Conservation (phyloP, 352 stramenopile species). For the Phytophthora ohioensis region DNA sequence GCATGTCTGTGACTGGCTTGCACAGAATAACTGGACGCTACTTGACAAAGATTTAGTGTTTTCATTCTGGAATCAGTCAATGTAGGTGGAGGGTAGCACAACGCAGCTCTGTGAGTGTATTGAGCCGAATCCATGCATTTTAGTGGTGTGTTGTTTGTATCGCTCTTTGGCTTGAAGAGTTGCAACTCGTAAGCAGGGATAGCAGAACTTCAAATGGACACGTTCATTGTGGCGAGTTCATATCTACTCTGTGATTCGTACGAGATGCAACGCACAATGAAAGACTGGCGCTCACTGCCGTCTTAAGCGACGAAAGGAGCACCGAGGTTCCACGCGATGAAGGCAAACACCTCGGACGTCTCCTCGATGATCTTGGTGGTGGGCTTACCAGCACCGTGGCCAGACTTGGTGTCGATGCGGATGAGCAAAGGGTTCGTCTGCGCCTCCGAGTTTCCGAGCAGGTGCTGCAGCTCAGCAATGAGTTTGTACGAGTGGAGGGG, state of each 20-base stretch:
- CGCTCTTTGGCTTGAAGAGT: neutral
- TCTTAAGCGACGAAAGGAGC: conserved; percentile 56
- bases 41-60: no score
- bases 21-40: no score
- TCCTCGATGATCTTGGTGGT: conserved; percentile 92
- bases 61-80: no score
- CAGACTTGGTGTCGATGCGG: conserved; percentile 91
- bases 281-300: neutral
- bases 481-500: conserved; percentile 93
- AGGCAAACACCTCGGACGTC: conserved; percentile 85
- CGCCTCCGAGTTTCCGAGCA: conserved; percentile 57
- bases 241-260: neutral
- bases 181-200: neutral
- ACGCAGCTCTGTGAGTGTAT: no score
- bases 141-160: neutral
- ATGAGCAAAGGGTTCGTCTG: conserved; percentile 91
- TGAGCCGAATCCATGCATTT: conserved; percentile 2
- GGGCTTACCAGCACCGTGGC: conserved; percentile 90
- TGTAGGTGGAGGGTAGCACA: no score
- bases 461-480: conserved; percentile 87
- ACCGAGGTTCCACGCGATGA: conserved; percentile 81
- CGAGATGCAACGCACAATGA: neutral
- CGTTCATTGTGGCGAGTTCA: neutral
- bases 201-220: neutral
- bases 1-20: no score